Conservation (phyloP, 805 yeast species). For the Priceomyces fermenticarens region DNA sequence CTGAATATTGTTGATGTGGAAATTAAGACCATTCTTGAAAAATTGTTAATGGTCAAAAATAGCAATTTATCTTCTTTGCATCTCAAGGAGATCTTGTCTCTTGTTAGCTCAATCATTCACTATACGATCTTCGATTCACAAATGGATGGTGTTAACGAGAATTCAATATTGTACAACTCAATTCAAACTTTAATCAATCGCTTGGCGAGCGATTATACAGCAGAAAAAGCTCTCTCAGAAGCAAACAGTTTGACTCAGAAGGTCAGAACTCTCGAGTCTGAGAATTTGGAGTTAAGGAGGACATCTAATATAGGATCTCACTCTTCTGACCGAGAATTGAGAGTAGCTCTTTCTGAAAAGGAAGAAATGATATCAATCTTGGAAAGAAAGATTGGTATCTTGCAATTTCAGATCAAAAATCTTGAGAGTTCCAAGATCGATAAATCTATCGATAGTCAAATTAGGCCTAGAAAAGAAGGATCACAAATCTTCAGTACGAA, state of each 20-base stretch:
- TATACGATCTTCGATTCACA: slow-evolving; percentile 27
- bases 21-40: slow-evolving; percentile 21
- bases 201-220: slow-evolving; percentile 31
- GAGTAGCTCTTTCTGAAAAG: slow-evolving; percentile 17
- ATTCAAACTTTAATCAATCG: slow-evolving; percentile 35
- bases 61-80: slow-evolving; percentile 21
- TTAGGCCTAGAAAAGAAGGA: not conserved
- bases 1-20: slow-evolving; percentile 5
- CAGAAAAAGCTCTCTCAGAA: slow-evolving; percentile 32
- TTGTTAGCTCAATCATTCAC: slow-evolving; percentile 30
- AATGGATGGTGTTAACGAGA: slow-evolving; percentile 20
- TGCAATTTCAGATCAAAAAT: slow-evolving; percentile 20
- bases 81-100: slow-evolving; percentile 19
- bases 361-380: slow-evolving; percentile 20
- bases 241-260: slow-evolving; percentile 20
- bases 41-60: slow-evolving; percentile 23
- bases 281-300: slow-evolving; percentile 17
- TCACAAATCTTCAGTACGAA: slow-evolving; percentile 4
- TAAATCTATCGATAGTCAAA: not conserved
- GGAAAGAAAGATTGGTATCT: slow-evolving; percentile 20
- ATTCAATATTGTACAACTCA: slow-evolving; percentile 26
- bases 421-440: slow-evolving; percentile 16
- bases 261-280: slow-evolving; percentile 18
- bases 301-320: slow-evolving; percentile 20
- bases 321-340: slow-evolving; percentile 20